Percentiles rank a stretch among this genome's conserved stretches.
Evolutionary conservation across 768 basidiomycete genomes (phyloP).

Genomic region (Suillus subluteus): DNA sequence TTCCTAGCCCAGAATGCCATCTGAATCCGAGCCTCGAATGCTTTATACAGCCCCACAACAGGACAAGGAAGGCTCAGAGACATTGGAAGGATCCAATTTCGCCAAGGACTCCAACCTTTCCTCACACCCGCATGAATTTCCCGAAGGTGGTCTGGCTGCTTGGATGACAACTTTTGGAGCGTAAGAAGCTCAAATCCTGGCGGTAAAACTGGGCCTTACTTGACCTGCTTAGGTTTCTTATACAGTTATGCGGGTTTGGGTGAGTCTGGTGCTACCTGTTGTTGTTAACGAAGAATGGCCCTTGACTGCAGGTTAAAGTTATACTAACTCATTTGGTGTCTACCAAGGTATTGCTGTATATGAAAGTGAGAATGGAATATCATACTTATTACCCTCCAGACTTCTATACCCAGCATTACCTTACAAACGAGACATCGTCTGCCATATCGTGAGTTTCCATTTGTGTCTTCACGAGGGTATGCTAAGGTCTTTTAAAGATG

Average conservation of each 20-base stretch:
- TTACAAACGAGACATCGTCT: conserved; percentile 40
- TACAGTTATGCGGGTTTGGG: conserved; percentile 43
- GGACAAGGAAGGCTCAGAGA: not conserved
- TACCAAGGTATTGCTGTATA: conserved; percentile 40
- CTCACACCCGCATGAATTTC: conserved; percentile 17
- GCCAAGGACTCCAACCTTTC: not conserved
- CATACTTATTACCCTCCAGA: conserved; percentile 27
- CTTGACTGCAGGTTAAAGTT: conserved; percentile 22
- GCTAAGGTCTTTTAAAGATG: conserved; percentile 29
- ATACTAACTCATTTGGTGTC: conserved; percentile 43
- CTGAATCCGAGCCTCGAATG: not conserved
- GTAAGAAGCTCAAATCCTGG: conserved; percentile 19
- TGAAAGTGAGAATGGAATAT: not conserved
- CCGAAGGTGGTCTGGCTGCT: conserved; percentile 33
- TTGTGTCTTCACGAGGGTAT: conserved; percentile 4
- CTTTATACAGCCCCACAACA: not conserved
- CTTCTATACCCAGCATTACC: conserved; percentile 42
- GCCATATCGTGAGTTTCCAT: conserved; percentile 39
- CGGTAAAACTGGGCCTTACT: not conserved
- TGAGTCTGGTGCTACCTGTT: conserved; percentile 12
- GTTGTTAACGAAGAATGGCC: not conserved
- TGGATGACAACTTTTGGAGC: conserved; percentile 37
- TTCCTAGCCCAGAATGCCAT: not conserved
- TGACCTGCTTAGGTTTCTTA: conserved; percentile 33
- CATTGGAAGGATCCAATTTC: not conserved